Evolutionary conservation across 2,329 filamentous ascomycete genomes (phyloP).

Genomic region (Botrytis cinerea): DNA sequence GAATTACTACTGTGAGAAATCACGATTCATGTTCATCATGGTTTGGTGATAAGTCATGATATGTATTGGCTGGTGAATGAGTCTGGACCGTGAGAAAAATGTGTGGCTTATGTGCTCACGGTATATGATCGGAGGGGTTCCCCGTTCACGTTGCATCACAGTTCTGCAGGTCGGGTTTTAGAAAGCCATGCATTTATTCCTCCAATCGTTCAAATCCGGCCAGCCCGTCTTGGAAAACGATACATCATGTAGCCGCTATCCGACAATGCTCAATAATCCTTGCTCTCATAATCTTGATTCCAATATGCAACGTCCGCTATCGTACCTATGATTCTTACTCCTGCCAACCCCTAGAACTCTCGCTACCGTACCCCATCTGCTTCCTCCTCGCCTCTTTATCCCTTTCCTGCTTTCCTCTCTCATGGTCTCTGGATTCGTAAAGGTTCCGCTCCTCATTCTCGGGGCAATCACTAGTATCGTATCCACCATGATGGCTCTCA

Average conservation of each 20-base stretch:
- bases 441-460: neutral
- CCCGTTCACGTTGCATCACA: neutral
- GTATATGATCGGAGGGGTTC: neutral
- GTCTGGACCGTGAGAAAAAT: neutral
- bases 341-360: neutral
- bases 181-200: neutral
- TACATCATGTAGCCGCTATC: neutral
- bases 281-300: neutral
- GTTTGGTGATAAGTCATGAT: neutral
- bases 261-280: neutral
- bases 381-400: neutral
- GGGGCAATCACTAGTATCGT: neutral
- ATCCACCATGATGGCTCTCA: neutral
- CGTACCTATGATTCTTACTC: neutral
- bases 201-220: neutral
- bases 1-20: neutral
- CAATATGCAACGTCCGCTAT: neutral
- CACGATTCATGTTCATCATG: neutral
- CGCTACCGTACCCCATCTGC: neutral
- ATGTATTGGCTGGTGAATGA: neutral
- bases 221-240: neutral
- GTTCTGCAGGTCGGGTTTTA: neutral
- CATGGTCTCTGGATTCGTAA: neutral
- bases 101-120: neutral
- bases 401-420: neutral